A percentile compares a stretch with the other conserved stretches of the same genome.
Evolutionary conservation across 352 stramenopile species (phyloP).

Genomic region (Phytopythium montanum): DNA sequence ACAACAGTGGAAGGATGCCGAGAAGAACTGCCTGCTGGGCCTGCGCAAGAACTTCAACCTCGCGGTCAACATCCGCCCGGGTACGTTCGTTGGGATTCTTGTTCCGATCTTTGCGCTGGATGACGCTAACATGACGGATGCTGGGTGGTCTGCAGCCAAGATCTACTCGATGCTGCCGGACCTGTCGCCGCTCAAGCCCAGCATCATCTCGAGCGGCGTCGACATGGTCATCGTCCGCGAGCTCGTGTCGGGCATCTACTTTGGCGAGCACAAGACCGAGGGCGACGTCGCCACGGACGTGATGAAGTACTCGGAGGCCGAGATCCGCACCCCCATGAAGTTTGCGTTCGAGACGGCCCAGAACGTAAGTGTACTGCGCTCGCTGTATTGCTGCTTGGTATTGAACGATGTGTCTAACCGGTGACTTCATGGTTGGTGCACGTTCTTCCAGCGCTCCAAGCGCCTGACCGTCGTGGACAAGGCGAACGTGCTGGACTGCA

Average conservation of each 20-base stretch:
- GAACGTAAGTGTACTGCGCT: conserved; percentile 38
- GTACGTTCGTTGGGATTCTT: conserved; percentile 18
- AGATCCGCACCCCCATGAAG: conserved; percentile 85
- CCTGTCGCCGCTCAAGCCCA: conserved; percentile 95
- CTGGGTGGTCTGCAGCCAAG: conserved; percentile 74
- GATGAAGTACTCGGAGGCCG: conserved; percentile 97
- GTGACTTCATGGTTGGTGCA: conserved; percentile 32
- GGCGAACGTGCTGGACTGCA: conserved; percentile 98
- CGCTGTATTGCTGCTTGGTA: no score
- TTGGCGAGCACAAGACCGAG: conserved; percentile 88
- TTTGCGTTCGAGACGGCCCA: conserved; percentile 85
- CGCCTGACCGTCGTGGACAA: conserved; percentile 98
- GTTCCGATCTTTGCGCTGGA: no score
- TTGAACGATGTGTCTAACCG: not conserved
- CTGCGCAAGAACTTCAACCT: conserved; percentile 98
- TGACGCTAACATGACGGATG: not conserved
- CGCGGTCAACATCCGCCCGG: conserved; percentile 96
- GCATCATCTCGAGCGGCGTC: conserved; percentile 94
- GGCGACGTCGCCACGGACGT: conserved; percentile 87
- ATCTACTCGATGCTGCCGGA: conserved; percentile 97
- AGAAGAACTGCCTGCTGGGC: conserved; percentile 96
- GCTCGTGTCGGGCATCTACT: conserved; percentile 99
- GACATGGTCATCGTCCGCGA: conserved; percentile 99
- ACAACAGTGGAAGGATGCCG: conserved; percentile 78
- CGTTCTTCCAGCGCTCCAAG: conserved; percentile 83